Percentiles rank a stretch among this genome's conserved stretches.
phyloP scores from a whole-genome alignment of 805 yeast genomes.

The Yamadazyma kitorensis region DNA sequence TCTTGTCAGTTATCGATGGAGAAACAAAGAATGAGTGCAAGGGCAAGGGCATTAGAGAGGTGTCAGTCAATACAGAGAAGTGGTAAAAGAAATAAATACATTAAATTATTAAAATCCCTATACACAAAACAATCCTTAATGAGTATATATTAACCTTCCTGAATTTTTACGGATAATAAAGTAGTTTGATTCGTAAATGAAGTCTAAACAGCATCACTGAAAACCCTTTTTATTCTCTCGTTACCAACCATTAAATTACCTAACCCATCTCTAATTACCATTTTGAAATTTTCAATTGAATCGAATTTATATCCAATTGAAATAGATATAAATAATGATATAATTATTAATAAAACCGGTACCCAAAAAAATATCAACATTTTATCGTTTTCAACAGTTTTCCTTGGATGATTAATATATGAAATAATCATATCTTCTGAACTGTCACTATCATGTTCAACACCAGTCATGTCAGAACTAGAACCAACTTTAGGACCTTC shows the following conservation, averaged over 20 bases:
- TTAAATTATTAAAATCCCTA: no score
- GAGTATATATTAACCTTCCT: no score
- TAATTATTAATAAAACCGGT: constrained; percentile 63
- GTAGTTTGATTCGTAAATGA: no score
- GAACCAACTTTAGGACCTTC: not conserved
- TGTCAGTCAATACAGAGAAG: no score
- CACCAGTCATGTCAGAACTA: constrained; percentile 1
- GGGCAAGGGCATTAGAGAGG: no score
- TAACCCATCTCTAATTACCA: constrained; percentile 30
- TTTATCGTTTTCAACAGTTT: constrained; percentile 64
- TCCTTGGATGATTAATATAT: constrained; percentile 43
- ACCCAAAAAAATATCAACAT: constrained; percentile 90
- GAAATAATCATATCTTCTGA: constrained; percentile 43
- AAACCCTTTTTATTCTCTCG: constrained; percentile 37
- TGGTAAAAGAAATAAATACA: no score
- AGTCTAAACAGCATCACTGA: no score
- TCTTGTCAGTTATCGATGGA: no score
- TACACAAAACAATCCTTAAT: no score
- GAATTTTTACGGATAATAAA: no score
- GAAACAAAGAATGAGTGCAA: no score
- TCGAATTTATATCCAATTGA: constrained; percentile 39
- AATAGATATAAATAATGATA: constrained; percentile 47
- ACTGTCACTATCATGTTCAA: constrained; percentile 33
- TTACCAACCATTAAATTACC: constrained; percentile 44
- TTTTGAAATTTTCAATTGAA: constrained; percentile 32